Evolutionary conservation across 2,329 filamentous ascomycete species (phyloP).

Genomic region (Acarospora socialis): DNA sequence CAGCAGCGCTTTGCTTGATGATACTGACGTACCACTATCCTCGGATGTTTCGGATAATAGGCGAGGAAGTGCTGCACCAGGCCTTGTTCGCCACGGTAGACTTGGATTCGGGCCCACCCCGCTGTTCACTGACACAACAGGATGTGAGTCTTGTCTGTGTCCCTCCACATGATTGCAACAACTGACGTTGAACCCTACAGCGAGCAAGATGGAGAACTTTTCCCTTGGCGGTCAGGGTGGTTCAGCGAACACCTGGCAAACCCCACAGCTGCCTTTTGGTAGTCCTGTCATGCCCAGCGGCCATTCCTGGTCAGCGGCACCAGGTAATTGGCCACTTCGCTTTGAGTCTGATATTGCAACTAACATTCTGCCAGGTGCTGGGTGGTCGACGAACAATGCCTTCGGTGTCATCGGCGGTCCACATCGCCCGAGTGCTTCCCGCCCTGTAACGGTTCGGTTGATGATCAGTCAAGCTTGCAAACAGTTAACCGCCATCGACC

Average conservation of each 20-base stretch:
- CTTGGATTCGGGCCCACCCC: slow-evolving; percentile 28
- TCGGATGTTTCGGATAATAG: slow-evolving; percentile 28
- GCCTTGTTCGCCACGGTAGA: slow-evolving; percentile 29
- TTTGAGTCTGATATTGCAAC: slow-evolving; percentile 5
- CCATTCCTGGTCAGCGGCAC: slow-evolving; percentile 25
- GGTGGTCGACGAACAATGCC: slow-evolving; percentile 31
- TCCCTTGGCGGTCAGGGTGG: slow-evolving; percentile 13
- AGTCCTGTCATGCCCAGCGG: slow-evolving; percentile 23
- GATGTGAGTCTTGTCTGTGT: slow-evolving; percentile 20
- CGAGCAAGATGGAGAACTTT: slow-evolving; percentile 15
- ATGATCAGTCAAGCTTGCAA: slow-evolving; percentile 70
- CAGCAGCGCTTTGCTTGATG: slow-evolving; percentile 71
- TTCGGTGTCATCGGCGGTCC: slow-evolving; percentile 35
- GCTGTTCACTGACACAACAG: slow-evolving; percentile 29
- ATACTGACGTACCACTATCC: slow-evolving; percentile 55
- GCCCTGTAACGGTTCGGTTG: slow-evolving; percentile 54
- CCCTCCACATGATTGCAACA: slow-evolving; percentile 8
- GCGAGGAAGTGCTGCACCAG: slow-evolving; percentile 39
- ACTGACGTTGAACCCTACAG: slow-evolving; percentile 13
- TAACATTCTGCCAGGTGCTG: slow-evolving; percentile 23
- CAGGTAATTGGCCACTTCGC: slow-evolving; percentile 20
- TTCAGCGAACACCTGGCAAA: slow-evolving; percentile 22
- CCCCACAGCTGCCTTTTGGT: slow-evolving; percentile 24
- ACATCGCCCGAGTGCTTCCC: slow-evolving; percentile 41
- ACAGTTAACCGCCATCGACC: slow-evolving; percentile 33